Evolutionary conservation across 192 early-diverging fungal species (phyloP), one percentile per base, ranked within the genome.

Genomic region (Coemansia sp.): DNA sequence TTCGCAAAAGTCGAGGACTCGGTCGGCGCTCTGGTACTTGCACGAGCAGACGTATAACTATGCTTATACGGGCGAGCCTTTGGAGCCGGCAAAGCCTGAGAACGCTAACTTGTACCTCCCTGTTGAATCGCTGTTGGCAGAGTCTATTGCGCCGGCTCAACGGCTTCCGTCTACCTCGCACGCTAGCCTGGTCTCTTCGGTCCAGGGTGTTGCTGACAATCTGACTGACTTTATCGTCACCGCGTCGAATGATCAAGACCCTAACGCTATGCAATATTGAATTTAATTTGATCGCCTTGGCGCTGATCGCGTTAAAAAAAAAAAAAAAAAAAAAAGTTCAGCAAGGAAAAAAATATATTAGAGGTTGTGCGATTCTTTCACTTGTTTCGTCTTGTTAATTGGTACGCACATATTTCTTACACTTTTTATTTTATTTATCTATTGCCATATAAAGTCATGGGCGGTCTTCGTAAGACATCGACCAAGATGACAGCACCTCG

Each of bases 11-110:
- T 44, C 72, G 1, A 61, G 80, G 25, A 68, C 77, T 17, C 82
- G 97, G 29, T 74, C 88, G 23, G 94, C 88, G 36, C 66, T 87
- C 57, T 99, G 97, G 97, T 85, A 89, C 39, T 71, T 99, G 69
- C 95, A 99, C 46, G 97, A 96, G 67, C 97, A 98, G 72, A 89
- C 88, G 1, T 94, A 94, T 66, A 90, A 92, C 72, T 93, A 94
- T 70, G 76, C 82, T 38, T 91, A 89, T 64, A 85, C 68, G n/a
- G 80, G 75, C 14, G 80, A 82, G 44, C 59, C 66, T 1, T 23
- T 64, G 7, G 69, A 72, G 37, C 51, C 39, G 12, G 45, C 69
- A 3, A 77, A 71, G 69, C 80, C 80, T 10, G 80, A 82, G 64
- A 45, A 53, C 3, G 59, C 75, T 12, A 82, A 75, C 53, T 36